Evolutionary conservation across 139 green algal genomes (phyloP), one percentile per base, ranked within the genome.

Genomic region (Coelastrella sp.): DNA sequence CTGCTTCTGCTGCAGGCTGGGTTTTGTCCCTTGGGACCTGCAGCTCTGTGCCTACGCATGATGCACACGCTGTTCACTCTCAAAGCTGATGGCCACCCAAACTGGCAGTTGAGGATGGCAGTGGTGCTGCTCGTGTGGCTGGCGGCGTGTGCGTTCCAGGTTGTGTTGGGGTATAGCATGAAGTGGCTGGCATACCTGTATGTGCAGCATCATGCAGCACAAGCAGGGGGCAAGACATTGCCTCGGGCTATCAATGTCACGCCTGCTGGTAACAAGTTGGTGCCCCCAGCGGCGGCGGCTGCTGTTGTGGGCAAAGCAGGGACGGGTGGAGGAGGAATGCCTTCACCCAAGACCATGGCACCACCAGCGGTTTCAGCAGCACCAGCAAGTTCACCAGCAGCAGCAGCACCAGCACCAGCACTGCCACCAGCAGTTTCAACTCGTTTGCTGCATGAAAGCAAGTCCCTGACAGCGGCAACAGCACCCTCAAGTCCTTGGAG

Each of bases 11-110:
- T 70, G 8, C 84, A 90, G 86, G 75, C 78, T 19, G 93, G 91
- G 0, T 97, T 98, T 65, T 95, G 97, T 83, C 96, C 96, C 22
- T 92, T 97, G 84, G 96, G 94, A 0, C 89, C 94, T 25, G 95
- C 94, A 15, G 94, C 96, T 6, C 90, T 98, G 19, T 91, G 94
- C 68, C 82, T 98, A 56, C 93, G 97, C 7, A 95, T 97, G 68
- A 25, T 88, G 12, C 27, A 88, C 22, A 93, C 93, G 4, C 91
- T 95, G 22, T 93, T 95, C 84, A 92, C 89, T 78, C 78, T 95
- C 24, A 72, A 85, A 15, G 49, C 92, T 49, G 92, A 94, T 25
- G 72, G 57, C 0, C 4, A 49, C 3, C 73, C 60, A 15, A 14
- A 70, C 27, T 76, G 68, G 65, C 70, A 59, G 56, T 9, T 84